A percentile compares a stretch with the other conserved stretches of the same genome.
Evolutionary conservation across 176 grass and related monocot genomes (phyloP).

Genomic region (Raddia guianensis): DNA sequence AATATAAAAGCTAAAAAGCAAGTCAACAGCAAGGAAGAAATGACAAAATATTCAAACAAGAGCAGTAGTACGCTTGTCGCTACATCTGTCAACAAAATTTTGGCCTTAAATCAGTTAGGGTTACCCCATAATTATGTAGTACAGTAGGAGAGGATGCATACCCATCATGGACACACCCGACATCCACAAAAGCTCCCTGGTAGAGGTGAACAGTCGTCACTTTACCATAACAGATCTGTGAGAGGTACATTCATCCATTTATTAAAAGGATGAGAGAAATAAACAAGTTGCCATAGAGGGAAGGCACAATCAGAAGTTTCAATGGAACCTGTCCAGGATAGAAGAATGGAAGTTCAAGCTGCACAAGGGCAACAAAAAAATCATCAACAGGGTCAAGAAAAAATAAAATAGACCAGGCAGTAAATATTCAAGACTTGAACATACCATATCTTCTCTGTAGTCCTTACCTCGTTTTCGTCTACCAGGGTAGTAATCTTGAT

Average conservation of each 20-base stretch:
- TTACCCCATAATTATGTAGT: conserved; percentile 3
- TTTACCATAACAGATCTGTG: conserved; percentile 86
- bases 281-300: conserved; percentile 6
- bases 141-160: conserved; percentile 33
- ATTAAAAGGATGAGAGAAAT: background rate
- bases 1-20: background rate
- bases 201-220: conserved; percentile 73
- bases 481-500: conserved; percentile 98
- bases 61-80: too few species aligned
- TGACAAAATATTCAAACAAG: background rate
- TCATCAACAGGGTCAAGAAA: conserved; percentile 22
- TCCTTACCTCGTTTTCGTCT: conserved; percentile 95
- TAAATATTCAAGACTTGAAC: conserved; percentile 33
- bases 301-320: conserved; percentile 37
- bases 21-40: conserved; percentile 1
- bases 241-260: conserved; percentile 26
- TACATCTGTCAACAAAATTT: background rate
- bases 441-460: conserved; percentile 96
- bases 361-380: conserved; percentile 54
- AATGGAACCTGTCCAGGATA: conserved; percentile 94
- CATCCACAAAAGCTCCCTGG: conserved; percentile 95
- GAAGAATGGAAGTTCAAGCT: conserved; percentile 98
- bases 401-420: background rate
- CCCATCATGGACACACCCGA: conserved; percentile 92
- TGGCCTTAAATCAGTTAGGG: conserved; percentile 15